These are phyloP conservation scores for Fusarium miscanthi DNA, from an alignment of 2,329 filamentous ascomycete genomes.

Conservation along the genomic window DNA sequence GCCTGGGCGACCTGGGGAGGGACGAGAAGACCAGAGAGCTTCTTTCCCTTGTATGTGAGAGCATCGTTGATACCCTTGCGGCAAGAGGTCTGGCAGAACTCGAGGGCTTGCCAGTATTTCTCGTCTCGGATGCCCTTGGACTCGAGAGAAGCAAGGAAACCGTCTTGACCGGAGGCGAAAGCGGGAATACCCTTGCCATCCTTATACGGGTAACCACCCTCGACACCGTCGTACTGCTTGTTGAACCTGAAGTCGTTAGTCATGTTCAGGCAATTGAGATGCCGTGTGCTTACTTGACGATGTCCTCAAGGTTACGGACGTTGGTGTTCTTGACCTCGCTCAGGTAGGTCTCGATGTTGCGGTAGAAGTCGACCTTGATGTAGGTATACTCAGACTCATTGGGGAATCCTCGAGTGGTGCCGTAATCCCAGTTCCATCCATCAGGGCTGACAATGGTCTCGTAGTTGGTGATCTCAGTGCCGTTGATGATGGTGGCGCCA, in stretches of 20 bases:
- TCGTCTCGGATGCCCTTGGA: conserved; percentile 71
- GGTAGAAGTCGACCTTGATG: conserved; percentile 77
- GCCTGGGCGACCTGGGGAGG: conserved; percentile 75
- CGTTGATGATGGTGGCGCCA: conserved; percentile 76
- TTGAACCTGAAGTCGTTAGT: conserved; percentile 67
- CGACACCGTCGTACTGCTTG: conserved; percentile 70
- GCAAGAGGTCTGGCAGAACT: conserved; percentile 68
- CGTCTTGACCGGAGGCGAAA: conserved; percentile 77
- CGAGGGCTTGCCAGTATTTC: conserved; percentile 74
- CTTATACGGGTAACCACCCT: conserved; percentile 72
- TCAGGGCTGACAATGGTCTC: conserved; percentile 69
- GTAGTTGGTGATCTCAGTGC: conserved; percentile 74
- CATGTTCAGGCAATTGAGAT: fast-evolving
- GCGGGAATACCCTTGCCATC: conserved; percentile 63
- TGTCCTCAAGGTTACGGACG: conserved; percentile 69
- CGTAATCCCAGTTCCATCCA: conserved; percentile 82
- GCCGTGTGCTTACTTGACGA: conserved; percentile 62
- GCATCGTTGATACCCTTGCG: conserved; percentile 78
- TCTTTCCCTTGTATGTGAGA: conserved; percentile 58
- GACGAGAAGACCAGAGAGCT: conserved; percentile 72
- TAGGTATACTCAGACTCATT: conserved; percentile 81
- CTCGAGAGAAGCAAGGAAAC: conserved; percentile 71
- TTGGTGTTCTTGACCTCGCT: conserved; percentile 70
- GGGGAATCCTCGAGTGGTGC: conserved; percentile 68
- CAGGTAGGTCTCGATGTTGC: conserved; percentile 70